Conservation (phyloP, 1,284 basidiomycete species). For the Phlebopus sp. region DNA sequence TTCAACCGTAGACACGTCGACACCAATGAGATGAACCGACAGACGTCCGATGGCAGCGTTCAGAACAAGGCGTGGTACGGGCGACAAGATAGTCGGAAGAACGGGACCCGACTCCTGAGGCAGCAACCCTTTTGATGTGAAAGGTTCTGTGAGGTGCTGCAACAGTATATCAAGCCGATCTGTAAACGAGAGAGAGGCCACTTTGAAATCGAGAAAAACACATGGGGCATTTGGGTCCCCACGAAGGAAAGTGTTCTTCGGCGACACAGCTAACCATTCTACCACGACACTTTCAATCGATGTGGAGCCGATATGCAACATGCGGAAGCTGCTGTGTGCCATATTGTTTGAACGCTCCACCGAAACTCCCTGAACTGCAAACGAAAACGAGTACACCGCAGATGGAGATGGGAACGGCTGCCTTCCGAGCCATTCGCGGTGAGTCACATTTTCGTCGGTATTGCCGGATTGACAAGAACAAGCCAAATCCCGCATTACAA, state of each 20-base stretch:
- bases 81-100: conserved; percentile 33
- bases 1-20: conserved; percentile 31
- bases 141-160: conserved; percentile 30
- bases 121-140: conserved; percentile 19
- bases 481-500: conserved; percentile 40
- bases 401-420: conserved; percentile 31
- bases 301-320: conserved; percentile 45
- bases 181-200: conserved; percentile 47
- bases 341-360: conserved; percentile 25
- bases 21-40: conserved; percentile 47
- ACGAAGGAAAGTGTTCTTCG: conserved; percentile 38
- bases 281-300: conserved; percentile 45
- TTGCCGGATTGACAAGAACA: conserved; percentile 47
- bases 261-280: conserved; percentile 52
- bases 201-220: conserved; percentile 46
- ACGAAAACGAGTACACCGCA: conserved; percentile 46
- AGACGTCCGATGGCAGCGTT: conserved; percentile 49
- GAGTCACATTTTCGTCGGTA: conserved; percentile 41
- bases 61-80: conserved; percentile 52
- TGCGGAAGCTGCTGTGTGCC: conserved; percentile 30
- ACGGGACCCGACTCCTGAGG: conserved; percentile 16
- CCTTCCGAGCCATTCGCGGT: conserved; percentile 53
- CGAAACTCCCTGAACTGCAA: conserved; percentile 38
- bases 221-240: conserved; percentile 61
- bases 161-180: conserved; percentile 53